phyloP scores from a whole-genome alignment of 768 basidiomycete genomes.

The Rhodotorula paludigena region DNA sequence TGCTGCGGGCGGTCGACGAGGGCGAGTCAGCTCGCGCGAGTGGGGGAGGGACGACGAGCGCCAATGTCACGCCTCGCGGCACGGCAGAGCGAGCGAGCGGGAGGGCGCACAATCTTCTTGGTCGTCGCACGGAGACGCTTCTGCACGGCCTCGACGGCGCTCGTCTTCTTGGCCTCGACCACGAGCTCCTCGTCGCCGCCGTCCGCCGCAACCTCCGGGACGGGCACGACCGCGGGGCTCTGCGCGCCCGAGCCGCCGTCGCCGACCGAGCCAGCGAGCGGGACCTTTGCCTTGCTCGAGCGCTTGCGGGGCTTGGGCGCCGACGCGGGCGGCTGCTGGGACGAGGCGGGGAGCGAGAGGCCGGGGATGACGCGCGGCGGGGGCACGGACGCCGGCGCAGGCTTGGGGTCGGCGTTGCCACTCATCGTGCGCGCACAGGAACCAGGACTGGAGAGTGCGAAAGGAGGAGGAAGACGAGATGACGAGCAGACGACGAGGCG shows the following conservation, averaged over 20 bases:
- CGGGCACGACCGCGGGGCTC: neutral
- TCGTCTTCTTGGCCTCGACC: slow-evolving; percentile 28
- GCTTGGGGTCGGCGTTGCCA: neutral
- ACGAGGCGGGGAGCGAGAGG: neutral
- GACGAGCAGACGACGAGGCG: neutral
- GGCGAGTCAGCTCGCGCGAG: neutral
- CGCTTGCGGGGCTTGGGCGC: slow-evolving; percentile 28
- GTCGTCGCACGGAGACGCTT: slow-evolving; percentile 40
- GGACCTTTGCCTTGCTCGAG: slow-evolving; percentile 11
- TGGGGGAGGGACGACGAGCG: neutral
- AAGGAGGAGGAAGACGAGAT: neutral
- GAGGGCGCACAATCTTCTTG: slow-evolving; percentile 43
- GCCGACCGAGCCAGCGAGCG: neutral
- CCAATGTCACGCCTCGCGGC: too few relatives aligned
- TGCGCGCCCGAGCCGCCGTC: neutral
- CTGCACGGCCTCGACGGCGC: slow-evolving; percentile 31
- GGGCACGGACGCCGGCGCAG: neutral
- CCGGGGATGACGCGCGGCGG: slow-evolving; percentile 23
- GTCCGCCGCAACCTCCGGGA: neutral
- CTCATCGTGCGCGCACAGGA: too few relatives aligned
- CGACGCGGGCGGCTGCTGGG: neutral
- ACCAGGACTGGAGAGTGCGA: neutral
- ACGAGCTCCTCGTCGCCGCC: slow-evolving; percentile 1
- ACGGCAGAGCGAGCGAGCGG: neutral
- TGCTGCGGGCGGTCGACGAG: slow-evolving; percentile 26